Conservation (phyloP, 805 yeast genomes). For the Spathaspora sp. region DNA sequence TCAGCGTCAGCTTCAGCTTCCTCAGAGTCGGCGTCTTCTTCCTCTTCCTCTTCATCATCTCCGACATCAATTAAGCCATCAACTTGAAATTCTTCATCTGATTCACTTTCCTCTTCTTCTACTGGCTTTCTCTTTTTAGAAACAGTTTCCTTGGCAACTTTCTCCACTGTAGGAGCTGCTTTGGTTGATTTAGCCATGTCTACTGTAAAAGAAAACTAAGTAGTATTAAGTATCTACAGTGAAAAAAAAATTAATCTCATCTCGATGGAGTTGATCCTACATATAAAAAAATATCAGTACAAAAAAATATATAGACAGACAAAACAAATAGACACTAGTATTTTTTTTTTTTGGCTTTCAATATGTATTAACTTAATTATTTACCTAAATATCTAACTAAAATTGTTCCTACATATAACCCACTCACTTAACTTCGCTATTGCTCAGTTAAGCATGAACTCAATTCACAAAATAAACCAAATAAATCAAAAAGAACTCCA, state of each 20-base stretch:
- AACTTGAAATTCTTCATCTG: conserved; percentile 30
- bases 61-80: conserved; percentile 41
- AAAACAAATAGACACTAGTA: too few species aligned
- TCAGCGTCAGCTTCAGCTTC: conserved; percentile 36
- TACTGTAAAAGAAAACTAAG: not conserved
- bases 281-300: not conserved
- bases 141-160: conserved; percentile 2
- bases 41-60: conserved; percentile 31
- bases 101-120: conserved; percentile 15
- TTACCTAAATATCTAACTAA: too few species aligned
- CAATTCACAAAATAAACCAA: conserved; percentile 43
- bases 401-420: too few species aligned
- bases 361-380: too few species aligned
- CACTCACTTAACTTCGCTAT: not conserved
- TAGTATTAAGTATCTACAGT: not conserved
- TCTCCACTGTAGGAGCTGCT: not conserved
- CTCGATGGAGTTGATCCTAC: conserved; percentile 1
- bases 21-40: conserved; percentile 17
- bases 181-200: conserved; percentile 9
- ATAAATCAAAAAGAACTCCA: conserved; percentile 68
- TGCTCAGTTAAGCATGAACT: conserved; percentile 26
- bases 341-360: too few species aligned
- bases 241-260: conserved; percentile 4
- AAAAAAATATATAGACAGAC: not conserved
- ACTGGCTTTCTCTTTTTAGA: conserved; percentile 15